Evolutionary conservation across 208 protist species (phyloP), one percentile per base, ranked within the genome.

Genomic region (Trypanosoma congolense): DNA sequence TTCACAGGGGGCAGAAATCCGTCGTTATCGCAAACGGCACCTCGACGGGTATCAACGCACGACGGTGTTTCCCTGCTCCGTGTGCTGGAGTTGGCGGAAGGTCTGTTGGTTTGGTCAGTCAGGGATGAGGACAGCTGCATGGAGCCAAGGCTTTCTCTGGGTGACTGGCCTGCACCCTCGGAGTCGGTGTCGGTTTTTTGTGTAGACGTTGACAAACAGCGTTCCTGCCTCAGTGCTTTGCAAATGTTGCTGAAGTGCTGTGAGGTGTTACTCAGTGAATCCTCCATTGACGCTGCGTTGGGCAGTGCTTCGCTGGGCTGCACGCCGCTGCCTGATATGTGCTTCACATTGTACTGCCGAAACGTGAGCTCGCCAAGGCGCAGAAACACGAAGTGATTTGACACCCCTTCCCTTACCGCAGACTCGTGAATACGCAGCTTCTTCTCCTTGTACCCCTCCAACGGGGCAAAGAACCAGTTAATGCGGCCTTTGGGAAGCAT

Each of bases 381-480:
- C 4, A 88, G 28, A 51, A 73, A 88, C 12, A 88, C 45, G 14
- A 56, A 44, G 18, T 65, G 50, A 26, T 71, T 28, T 21, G 42
- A 46, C 25, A 73, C 35, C 12, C 66, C 53, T 24, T 69, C 54
- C 28, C 47, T 64, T 22, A 87, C 73, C 0, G 87, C 80, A 22
- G 61, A 61, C 46, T 77, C 83, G 33, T 91, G 76, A 14, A 91
- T 77, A 14, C 69, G 70, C n/a, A 91, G 51, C 51, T 74, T 75
- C 70, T 91, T 91, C 16, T 52, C 52, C 16, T 80, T 64, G 43
- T 81, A 85, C 16, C 73, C 64, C 9, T 78, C 72, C 6, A 91
- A 64, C 3, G 83, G 77, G 24, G 83, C 70, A 67, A 83, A 78
- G 67, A 79, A 91, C 80, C 83, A 91, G 16, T 36, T 0, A 26